Evolutionary conservation across 106 monocot species (phyloP).

Genomic region (Dendrobium chrysotoxum): DNA sequence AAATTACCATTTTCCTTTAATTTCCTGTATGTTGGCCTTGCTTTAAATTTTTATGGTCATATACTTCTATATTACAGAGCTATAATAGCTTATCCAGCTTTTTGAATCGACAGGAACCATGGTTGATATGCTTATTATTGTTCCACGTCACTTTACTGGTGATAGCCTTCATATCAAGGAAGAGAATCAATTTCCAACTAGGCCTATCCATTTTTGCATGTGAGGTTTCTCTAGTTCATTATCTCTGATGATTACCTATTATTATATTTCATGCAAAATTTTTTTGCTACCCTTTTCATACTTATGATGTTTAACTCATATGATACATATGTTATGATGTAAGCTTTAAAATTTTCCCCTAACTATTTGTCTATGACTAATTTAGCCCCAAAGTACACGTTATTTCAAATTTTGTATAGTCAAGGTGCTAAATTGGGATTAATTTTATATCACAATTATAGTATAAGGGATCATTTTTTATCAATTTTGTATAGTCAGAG

Average conservation of each 20-base stretch:
- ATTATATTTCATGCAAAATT: not conserved
- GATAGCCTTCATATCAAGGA: conserved; percentile 52
- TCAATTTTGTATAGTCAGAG: too few species aligned
- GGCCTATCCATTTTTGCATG: conserved; percentile 61
- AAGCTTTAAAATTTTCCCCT: too few species aligned
- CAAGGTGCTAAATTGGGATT: too few species aligned
- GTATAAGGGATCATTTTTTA: too few species aligned
- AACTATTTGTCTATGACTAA: too few species aligned
- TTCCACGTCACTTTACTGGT: conserved; percentile 62
- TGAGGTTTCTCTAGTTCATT: conserved; percentile 24
- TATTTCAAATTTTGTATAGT: too few species aligned
- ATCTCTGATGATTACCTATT: not conserved
- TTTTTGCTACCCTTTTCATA: too few species aligned
- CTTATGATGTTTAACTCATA: too few species aligned
- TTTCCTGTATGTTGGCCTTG: not conserved
- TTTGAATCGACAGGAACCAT: conserved; percentile 38
- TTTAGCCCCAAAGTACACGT: too few species aligned
- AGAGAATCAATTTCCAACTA: conserved; percentile 70
- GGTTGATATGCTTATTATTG: conserved; percentile 60
- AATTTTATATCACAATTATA: too few species aligned
- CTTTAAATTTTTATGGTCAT: not conserved
- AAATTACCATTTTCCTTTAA: too few species aligned
- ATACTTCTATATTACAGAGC: not conserved
- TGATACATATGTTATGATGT: too few species aligned
- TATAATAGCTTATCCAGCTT: not conserved